phyloP scores from a whole-genome alignment of 805 yeast genomes.

The Ogataea trehalophila region DNA sequence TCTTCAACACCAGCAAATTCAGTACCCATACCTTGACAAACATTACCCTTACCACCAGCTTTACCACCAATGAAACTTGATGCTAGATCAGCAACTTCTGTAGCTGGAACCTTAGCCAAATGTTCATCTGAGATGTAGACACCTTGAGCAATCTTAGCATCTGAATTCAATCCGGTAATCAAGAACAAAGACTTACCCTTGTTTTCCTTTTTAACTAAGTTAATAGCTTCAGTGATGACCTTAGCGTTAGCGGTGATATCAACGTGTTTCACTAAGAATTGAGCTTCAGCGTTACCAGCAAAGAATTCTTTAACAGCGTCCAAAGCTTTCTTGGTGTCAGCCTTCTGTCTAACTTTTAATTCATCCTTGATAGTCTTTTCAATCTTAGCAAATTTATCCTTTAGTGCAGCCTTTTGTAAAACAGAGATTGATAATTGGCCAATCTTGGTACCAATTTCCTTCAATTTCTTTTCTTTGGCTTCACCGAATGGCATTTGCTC shows the following conservation, averaged over 20 bases:
- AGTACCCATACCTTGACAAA: constrained; percentile 96
- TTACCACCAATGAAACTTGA: constrained; percentile 83
- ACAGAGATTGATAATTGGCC: constrained; percentile 82
- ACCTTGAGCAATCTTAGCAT: constrained; percentile 88
- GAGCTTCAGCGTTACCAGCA: constrained; percentile 45
- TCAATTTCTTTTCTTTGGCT: constrained; percentile 73
- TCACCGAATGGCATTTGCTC: constrained; percentile 66
- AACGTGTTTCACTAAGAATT: constrained; percentile 62
- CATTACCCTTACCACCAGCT: constrained; percentile 97
- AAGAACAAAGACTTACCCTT: constrained; percentile 74
- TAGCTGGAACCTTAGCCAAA: constrained; percentile 61
- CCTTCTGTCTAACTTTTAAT: constrained; percentile 80
- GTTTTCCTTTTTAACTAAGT: constrained; percentile 69
- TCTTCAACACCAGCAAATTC: constrained; percentile 61
- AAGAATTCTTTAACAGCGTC: constrained; percentile 75
- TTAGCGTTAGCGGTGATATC: constrained; percentile 80
- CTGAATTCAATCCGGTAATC: constrained; percentile 59
- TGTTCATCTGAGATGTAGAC: constrained; percentile 78
- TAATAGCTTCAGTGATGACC: constrained; percentile 90
- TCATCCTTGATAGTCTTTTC: constrained; percentile 89
- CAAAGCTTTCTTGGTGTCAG: constrained; percentile 74
- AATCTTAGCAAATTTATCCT: constrained; percentile 65
- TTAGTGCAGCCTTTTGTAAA: constrained; percentile 69
- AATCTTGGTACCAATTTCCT: constrained; percentile 77
- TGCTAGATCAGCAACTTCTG: constrained; percentile 69